A percentile compares a stretch with the other conserved stretches of the same genome.
Conservation (phyloP, 2,329 filamentous ascomycete species). For the Amphichorda felina region DNA sequence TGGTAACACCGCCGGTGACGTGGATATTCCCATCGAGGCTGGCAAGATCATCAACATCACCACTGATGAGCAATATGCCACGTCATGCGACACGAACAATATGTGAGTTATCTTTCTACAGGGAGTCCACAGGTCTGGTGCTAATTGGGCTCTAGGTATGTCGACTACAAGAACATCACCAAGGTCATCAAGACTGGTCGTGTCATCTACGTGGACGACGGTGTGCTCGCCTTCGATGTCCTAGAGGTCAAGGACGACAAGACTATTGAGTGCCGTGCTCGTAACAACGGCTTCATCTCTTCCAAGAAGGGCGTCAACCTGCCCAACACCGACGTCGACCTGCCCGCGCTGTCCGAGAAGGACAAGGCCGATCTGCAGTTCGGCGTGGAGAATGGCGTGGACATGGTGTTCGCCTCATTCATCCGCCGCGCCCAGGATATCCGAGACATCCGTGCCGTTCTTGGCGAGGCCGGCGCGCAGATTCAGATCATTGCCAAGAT, state of each 20-base stretch:
- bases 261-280: conserved; percentile 73
- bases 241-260: conserved; percentile 77
- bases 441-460: conserved; percentile 77
- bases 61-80: conserved; percentile 87
- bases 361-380: conserved; percentile 90
- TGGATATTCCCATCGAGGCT: conserved; percentile 76
- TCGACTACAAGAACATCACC: conserved; percentile 99
- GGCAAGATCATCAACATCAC: conserved; percentile 89
- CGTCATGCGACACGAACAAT: conserved; percentile 75
- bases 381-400: conserved; percentile 95
- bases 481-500: conserved; percentile 99
- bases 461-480: conserved; percentile 84
- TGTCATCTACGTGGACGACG: conserved; percentile 96
- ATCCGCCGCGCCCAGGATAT: conserved; percentile 94
- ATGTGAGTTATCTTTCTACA: conserved; percentile 50
- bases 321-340: conserved; percentile 96
- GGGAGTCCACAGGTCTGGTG: not conserved
- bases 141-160: conserved; percentile 49
- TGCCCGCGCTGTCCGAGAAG: conserved; percentile 95
- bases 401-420: conserved; percentile 99
- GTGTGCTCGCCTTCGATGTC: conserved; percentile 93
- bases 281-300: conserved; percentile 98
- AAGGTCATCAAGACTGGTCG: conserved; percentile 89
- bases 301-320: conserved; percentile 99
- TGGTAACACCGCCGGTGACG: conserved; percentile 65